Evolutionary conservation across 2,329 filamentous ascomycete genomes (phyloP), one percentile per base, ranked within the genome.

Genomic region (Myriosclerotinia duriaeana): DNA sequence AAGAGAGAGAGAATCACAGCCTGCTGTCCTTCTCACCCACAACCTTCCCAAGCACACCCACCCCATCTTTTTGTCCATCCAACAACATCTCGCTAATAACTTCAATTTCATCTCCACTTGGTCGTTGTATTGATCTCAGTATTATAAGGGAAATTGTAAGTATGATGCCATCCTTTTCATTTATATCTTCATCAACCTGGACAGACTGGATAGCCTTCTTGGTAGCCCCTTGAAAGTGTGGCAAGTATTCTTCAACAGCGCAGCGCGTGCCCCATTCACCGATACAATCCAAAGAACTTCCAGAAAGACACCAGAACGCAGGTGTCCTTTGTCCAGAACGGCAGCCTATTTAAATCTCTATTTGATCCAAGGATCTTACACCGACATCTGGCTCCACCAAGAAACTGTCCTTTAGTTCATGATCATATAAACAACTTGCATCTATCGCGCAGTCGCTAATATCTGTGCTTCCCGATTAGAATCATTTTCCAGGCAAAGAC

Each of bases 21-120:
- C 69, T 69, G 65, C 69, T 71, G 70, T 71, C 69, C 70, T 69
- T 66, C 64, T 70, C 66, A 66, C 56, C 63, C 30, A 34, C 30
- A 5, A 52, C 42, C 56, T 64, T 63, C 58, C 38, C 22, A 53
- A 66, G 60, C 50, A 56, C 70, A 55, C 38, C 34, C 61, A n/a
- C n/a, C 61, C 61, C 61, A 64, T 64, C 61, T 64, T 44, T 64
- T 64, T 58, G 61, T 56, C 52, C 14, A 58, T 38, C 61, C 70
- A 70, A 54, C 58, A 42, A 36, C 61, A 64, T 64, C 61, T 64
- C 61, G 50, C 52, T 54, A 56, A 64, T 42, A 64, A 56, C 53
- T 56, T 64, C 61, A 64, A 56, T 48, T 71, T 69, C 66, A 74
- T 72, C 74, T 75, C 72, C 71, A 71, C 69, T 67, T 64, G 73